Evolutionary conservation across 768 basidiomycete genomes (phyloP).

Genomic region (Inosperma sp.): DNA sequence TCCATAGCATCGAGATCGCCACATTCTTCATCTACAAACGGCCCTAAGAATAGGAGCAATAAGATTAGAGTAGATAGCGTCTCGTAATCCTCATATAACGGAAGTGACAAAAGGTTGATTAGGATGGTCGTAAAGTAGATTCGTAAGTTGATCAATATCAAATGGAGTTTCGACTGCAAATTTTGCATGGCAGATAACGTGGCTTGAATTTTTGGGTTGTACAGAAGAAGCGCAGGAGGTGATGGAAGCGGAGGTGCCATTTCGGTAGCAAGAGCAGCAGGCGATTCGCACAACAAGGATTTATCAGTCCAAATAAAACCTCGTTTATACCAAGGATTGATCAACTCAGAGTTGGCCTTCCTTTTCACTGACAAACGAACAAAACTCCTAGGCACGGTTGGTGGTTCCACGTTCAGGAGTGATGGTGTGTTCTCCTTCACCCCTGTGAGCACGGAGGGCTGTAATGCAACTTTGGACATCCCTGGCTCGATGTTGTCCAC

Average conservation of each 20-base stretch:
- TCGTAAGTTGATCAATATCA: slow-evolving; percentile 12
- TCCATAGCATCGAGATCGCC: slow-evolving; percentile 15
- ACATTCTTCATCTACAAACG: slow-evolving; percentile 24
- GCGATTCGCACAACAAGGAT: neutral
- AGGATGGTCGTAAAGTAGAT: slow-evolving; percentile 29
- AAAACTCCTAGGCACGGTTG: neutral
- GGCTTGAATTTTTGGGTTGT: slow-evolving; percentile 11
- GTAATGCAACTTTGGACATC: slow-evolving; percentile 1
- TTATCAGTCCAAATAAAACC: neutral
- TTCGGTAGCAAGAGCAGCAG: neutral
- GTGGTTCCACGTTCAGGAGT: neutral
- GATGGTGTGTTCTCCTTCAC: neutral
- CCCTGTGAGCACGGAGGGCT: slow-evolving; percentile 2
- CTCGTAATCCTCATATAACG: slow-evolving; percentile 22
- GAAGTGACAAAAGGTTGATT: slow-evolving; percentile 38
- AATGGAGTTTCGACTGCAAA: slow-evolving; percentile 32
- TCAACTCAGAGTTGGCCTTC: neutral
- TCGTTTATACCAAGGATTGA: slow-evolving; percentile 1
- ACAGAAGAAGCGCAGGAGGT: slow-evolving; percentile 10
- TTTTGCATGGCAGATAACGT: slow-evolving; percentile 26
- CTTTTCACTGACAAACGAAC: neutral
- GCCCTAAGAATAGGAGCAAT: no score
- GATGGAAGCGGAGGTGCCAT: slow-evolving; percentile 12
- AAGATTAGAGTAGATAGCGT: no score
- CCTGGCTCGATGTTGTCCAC: slow-evolving; percentile 9